Evolutionary conservation across 1,284 basidiomycete genomes (phyloP).

Genomic region (Pseudozyma tsukubaensis): DNA sequence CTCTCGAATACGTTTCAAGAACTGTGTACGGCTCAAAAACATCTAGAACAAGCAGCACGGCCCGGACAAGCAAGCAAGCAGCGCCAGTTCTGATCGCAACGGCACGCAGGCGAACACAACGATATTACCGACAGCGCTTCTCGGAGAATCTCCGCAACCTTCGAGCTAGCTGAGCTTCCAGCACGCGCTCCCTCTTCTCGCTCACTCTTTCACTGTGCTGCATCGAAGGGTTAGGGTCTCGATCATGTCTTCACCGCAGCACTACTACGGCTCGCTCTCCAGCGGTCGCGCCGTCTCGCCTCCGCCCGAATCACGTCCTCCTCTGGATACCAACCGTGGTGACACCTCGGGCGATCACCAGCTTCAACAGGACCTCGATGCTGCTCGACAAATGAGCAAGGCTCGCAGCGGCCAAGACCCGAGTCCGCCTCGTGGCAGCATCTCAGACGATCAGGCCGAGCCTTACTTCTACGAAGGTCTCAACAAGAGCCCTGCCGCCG

Average conservation of each 20-base stretch:
- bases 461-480: conserved; percentile 48
- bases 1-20: too few relatives aligned
- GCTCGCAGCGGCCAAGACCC: conserved; percentile 46
- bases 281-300: conserved; percentile 47
- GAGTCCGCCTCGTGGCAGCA: conserved; percentile 35
- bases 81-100: too few relatives aligned
- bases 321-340: conserved; percentile 16
- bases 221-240: not conserved
- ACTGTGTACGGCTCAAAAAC: too few relatives aligned
- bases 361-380: conserved; percentile 65
- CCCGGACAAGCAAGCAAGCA: too few relatives aligned
- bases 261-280: conserved; percentile 37
- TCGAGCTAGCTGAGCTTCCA: too few relatives aligned
- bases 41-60: too few relatives aligned
- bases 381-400: conserved; percentile 65
- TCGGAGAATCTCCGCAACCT: too few relatives aligned
- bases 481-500: conserved; percentile 31
- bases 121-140: too few relatives aligned
- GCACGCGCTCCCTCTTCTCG: too few relatives aligned
- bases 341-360: conserved; percentile 48
- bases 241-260: conserved; percentile 47
- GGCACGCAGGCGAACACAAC: too few relatives aligned
- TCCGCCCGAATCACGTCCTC: conserved; percentile 10
- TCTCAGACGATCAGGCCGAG: conserved; percentile 41
- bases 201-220: too few relatives aligned